Base-by-base conservation (phyloP, 306 rosid species). In the Coriaria nepalensis region DNA sequence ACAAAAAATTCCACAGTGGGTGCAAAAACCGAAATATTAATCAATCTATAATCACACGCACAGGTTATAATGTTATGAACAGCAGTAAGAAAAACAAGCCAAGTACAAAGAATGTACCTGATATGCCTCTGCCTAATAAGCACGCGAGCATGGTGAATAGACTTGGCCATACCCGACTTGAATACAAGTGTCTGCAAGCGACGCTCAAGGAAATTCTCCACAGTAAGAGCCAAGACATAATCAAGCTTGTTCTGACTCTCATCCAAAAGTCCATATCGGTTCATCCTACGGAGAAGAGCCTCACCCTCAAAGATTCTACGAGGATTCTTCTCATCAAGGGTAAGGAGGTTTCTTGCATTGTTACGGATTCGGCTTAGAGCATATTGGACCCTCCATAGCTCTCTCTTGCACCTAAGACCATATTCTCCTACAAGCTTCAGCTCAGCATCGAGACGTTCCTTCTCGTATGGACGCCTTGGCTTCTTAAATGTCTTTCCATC, bases 261-360 rank as follows among this genome's bases (percentile, higher is more conserved):
- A 14, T 78, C 85, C 9, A 78, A 56, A 4, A 78, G 78, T 0
- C 80, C 80, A 20, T 78, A 64, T 5, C 80, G 73, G 43, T 73
- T 73, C 80, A 78, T 78, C 43, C 85, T 64, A 2, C 85, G 56
- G 2, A 78, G 65, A 37, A 78, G 78, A 0, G 85, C 85, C 12
- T 78, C 85, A 8, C 85, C 85, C 34, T 78, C 85, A 35, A 78
- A 78, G 70, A 78, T 73, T 50, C 85, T 72, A 6, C 80, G 85
- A 0, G 85, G 78, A 35, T 73, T 78, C 85, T 78, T 78, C 67
- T 78, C 85, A 20, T 78, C 85, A 0, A 78, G 62, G 6, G 83
- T 77, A 45, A 78, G 51, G 10, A 78, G 75, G 35, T 37, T 70
- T 49, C 85, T 73, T 0, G 85, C 85, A 10, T 78, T 78, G 61